Conservation (phyloP, 306 rosid species). For the Hippophae gyantsensis region DNA sequence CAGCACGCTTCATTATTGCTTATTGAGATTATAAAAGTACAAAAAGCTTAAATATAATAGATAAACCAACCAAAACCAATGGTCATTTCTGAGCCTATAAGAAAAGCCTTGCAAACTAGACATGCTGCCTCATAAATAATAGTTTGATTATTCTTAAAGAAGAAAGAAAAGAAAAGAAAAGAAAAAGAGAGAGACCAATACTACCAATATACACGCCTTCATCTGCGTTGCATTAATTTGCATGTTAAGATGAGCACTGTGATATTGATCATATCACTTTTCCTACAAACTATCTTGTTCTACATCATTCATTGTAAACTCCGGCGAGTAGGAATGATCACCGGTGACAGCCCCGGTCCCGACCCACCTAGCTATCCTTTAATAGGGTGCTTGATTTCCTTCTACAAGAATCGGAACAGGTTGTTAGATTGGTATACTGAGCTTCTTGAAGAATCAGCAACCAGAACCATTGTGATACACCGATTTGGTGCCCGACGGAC, state of each 20-base stretch:
- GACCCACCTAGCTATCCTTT: slow-evolving; percentile 58
- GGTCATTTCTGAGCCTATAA: not conserved
- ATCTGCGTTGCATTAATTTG: slow-evolving; percentile 1
- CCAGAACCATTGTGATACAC: slow-evolving; percentile 48
- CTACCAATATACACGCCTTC: slow-evolving; percentile 3
- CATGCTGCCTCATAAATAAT: not conserved
- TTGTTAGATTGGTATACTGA: slow-evolving; percentile 71
- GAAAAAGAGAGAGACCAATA: not conserved
- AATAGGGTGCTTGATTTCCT: slow-evolving; percentile 63
- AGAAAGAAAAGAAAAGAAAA: not conserved
- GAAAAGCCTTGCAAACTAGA: not conserved
- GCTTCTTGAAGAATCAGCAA: slow-evolving; percentile 43
- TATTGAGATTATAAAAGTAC: not conserved
- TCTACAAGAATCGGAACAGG: slow-evolving; percentile 49
- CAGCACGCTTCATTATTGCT: not conserved
- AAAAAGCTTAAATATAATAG: not conserved
- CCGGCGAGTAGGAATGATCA: slow-evolving; percentile 17
- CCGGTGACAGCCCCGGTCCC: slow-evolving; percentile 11
- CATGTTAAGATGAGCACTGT: slow-evolving; percentile 26
- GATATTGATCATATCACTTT: slow-evolving; percentile 21
- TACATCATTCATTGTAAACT: slow-evolving; percentile 26
- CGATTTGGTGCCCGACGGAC: slow-evolving; percentile 62
- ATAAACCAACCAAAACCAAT: not conserved
- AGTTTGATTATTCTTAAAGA: not conserved
- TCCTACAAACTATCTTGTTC: slow-evolving; percentile 24